Evolutionary conservation across 75 land plant genomes (phyloP).

Genomic region (Pinus albicaulis): DNA sequence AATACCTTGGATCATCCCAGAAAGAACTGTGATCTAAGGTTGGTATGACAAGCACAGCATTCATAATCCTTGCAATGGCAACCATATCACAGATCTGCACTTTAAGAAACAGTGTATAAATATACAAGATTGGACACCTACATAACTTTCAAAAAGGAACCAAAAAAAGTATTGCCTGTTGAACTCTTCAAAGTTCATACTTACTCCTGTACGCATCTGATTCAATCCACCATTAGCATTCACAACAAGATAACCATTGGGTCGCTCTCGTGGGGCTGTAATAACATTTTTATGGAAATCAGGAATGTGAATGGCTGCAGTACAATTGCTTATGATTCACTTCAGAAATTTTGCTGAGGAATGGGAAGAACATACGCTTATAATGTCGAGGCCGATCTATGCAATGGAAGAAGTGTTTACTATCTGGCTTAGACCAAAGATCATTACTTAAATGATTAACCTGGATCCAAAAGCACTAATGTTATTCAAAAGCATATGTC

Average conservation of each 20-base stretch:
- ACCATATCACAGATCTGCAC: conserved; percentile 24
- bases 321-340: background rate
- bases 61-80: conserved; percentile 32
- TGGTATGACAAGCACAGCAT: conserved; percentile 41
- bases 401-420: background rate
- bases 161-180: background rate
- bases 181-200: background rate
- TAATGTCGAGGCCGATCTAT: background rate
- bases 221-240: conserved; percentile 34
- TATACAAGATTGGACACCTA: background rate
- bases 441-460: background rate
- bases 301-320: background rate
- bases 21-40: conserved; percentile 27
- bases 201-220: conserved; percentile 34
- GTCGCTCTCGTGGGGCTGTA: background rate
- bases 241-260: conserved; percentile 25
- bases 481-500: background rate
- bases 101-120: no score
- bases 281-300: background rate
- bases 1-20: conserved; percentile 31
- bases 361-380: conserved; percentile 1
- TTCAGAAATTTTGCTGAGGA: background rate
- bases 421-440: conserved; percentile 13
- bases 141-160: background rate
- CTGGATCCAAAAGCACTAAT: background rate